Conservation (phyloP, 1,139 yeast genomes). For the Saccharomycopsis crataegensis region DNA sequence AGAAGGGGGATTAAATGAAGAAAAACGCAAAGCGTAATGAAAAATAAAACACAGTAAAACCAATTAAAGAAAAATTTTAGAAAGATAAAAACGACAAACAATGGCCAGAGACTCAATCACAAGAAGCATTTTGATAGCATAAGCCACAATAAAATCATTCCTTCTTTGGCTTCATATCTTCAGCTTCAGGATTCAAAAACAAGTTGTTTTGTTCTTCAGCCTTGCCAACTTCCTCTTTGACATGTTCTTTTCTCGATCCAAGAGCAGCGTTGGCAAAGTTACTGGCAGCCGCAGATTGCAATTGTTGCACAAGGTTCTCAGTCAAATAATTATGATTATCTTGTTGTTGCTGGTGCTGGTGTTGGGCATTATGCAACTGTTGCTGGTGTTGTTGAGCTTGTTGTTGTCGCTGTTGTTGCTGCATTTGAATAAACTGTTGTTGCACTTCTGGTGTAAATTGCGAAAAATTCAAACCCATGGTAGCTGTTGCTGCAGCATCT, state of each 20-base stretch:
- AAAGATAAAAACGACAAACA: too few relatives aligned
- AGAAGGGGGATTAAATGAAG: too few relatives aligned
- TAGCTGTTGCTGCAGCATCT: slow-evolving; percentile 1
- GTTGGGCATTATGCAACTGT: background rate
- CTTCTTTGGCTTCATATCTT: slow-evolving; percentile 7
- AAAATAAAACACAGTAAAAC: too few relatives aligned
- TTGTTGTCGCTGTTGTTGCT: background rate
- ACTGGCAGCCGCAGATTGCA: slow-evolving; percentile 15
- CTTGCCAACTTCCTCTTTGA: slow-evolving; percentile 1
- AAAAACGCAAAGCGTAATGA: too few relatives aligned
- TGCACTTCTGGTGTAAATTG: background rate
- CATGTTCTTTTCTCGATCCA: slow-evolving; percentile 1
- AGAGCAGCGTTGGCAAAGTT: slow-evolving; percentile 19
- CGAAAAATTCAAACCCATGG: background rate
- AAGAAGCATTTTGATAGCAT: too few relatives aligned
- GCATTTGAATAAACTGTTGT: background rate
- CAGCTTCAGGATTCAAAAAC: slow-evolving; percentile 19
- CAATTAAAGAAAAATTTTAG: too few relatives aligned
- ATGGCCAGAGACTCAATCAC: too few relatives aligned
- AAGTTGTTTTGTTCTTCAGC: slow-evolving; percentile 16
- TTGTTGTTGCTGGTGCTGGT: background rate
- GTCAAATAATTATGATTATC: slow-evolving; percentile 2
- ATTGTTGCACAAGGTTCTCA: slow-evolving; percentile 18
- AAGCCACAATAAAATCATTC: background rate
- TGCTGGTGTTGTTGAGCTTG: slow-evolving; percentile 2